Conservation (phyloP, 2,329 filamentous ascomycete species). For the Pseudocercospora fuligena region DNA sequence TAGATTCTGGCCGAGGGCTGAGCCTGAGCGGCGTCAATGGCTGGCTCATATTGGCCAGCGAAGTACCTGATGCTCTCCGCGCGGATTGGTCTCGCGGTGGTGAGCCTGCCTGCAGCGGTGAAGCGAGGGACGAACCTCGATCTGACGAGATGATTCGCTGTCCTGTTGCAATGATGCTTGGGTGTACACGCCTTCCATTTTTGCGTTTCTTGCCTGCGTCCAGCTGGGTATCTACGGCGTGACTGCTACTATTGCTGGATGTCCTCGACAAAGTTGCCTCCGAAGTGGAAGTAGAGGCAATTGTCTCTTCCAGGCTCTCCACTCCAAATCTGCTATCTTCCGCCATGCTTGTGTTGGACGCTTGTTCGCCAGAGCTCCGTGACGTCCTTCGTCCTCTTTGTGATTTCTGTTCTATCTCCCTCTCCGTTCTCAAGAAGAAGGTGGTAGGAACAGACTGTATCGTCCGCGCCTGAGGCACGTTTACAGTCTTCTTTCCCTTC, state of each 20-base stretch:
- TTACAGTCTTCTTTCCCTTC: constrained; percentile 30
- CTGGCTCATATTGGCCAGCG: constrained; percentile 40
- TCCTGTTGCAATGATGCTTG: constrained; percentile 40
- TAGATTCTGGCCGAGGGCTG: constrained; percentile 55
- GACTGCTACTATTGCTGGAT: constrained; percentile 33
- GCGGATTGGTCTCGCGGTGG: constrained; percentile 29
- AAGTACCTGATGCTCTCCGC: constrained; percentile 34
- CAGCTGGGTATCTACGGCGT: constrained; percentile 26
- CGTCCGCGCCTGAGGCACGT: constrained; percentile 20
- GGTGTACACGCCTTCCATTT: constrained; percentile 43
- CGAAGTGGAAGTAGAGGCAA: constrained; percentile 48
- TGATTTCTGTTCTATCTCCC: constrained; percentile 48
- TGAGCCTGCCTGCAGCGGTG: constrained; percentile 32
- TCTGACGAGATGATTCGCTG: constrained; percentile 43
- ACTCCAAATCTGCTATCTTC: constrained; percentile 60
- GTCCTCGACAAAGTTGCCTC: constrained; percentile 35
- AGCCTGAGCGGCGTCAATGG: constrained; percentile 55
- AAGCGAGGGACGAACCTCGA: constrained; percentile 32
- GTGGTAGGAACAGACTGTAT: constrained; percentile 55
- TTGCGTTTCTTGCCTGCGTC: constrained; percentile 36
- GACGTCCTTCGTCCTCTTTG: constrained; percentile 34
- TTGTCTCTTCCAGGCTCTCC: constrained; percentile 60
- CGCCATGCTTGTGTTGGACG: constrained; percentile 36
- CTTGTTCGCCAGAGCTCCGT: constrained; percentile 28
- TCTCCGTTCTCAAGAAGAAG: constrained; percentile 64